Percentiles rank a stretch among this genome's conserved stretches.
These are phyloP conservation scores for Wickerhamiella infanticola DNA, from an alignment of 1,139 yeast species.

Conservation along the genomic window DNA sequence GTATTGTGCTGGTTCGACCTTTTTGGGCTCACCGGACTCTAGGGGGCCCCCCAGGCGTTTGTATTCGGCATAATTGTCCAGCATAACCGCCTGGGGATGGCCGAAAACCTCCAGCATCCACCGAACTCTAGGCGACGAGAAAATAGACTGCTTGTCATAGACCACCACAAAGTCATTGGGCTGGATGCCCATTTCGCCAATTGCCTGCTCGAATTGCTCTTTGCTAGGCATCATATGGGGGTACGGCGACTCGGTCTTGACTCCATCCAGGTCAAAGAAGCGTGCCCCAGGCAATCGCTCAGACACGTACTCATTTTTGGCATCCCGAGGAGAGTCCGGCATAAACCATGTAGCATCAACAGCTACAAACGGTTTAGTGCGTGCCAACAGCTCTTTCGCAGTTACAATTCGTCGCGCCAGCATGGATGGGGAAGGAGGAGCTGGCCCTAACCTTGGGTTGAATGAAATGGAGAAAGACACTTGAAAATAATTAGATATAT, in stretches of 20 bases:
- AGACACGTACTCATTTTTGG: conserved; percentile 30
- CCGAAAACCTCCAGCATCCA: conserved; percentile 78
- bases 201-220: conserved; percentile 36
- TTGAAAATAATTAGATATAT: too few relatives aligned
- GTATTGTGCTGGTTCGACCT: conserved; percentile 24
- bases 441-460: not conserved
- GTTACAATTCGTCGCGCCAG: conserved; percentile 1
- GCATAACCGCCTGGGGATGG: conserved; percentile 46
- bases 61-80: conserved; percentile 55
- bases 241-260: conserved; percentile 46
- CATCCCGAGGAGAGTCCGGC: conserved; percentile 54
- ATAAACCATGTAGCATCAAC: conserved; percentile 88
- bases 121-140: conserved; percentile 79
- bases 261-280: conserved; percentile 65
- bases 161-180: conserved; percentile 50
- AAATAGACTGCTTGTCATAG: conserved; percentile 72
- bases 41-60: conserved; percentile 25
- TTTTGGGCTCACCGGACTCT: conserved; percentile 19
- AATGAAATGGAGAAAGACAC: too few relatives aligned
- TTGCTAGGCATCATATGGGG: conserved; percentile 83
- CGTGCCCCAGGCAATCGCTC: conserved; percentile 52
- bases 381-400: conserved; percentile 9
- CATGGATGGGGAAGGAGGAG: not conserved
- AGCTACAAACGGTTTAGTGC: conserved; percentile 28
- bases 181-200: conserved; percentile 31